Evolutionary conservation across 345 rosid species (phyloP).

Genomic region (Gossypium sturtianum): DNA sequence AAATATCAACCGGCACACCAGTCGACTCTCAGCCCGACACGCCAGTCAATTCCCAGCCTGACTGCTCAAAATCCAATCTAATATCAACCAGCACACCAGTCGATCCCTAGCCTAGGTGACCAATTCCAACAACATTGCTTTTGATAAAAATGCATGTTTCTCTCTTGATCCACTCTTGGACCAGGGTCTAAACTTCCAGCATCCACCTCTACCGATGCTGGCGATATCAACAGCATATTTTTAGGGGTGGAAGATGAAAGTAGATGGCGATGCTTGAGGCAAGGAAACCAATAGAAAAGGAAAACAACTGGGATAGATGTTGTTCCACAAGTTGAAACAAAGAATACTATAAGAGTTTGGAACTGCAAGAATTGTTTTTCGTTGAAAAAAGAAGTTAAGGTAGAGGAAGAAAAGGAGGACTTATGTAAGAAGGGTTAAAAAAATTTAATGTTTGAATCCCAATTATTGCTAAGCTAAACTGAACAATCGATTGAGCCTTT

Average conservation of each 20-base stretch:
- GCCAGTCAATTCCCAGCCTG: too few species aligned
- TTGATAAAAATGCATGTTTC: not conserved
- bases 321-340: not conserved
- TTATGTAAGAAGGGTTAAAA: too few species aligned
- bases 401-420: too few species aligned
- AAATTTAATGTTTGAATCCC: not conserved
- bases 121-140: not conserved
- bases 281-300: conserved; percentile 36
- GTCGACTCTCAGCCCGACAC: too few species aligned
- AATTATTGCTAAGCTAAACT: not conserved
- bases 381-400: too few species aligned
- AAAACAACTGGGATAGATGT: conserved; percentile 25
- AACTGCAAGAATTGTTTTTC: too few species aligned
- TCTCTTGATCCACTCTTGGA: conserved; percentile 51
- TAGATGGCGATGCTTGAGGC: conserved; percentile 22
- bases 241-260: conserved; percentile 31
- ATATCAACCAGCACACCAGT: too few species aligned
- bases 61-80: too few species aligned
- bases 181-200: conserved; percentile 62
- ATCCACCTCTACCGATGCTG: conserved; percentile 29
- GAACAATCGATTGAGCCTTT: too few species aligned
- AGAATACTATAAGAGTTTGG: too few species aligned
- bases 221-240: conserved; percentile 22
- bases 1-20: too few species aligned
- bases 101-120: too few species aligned